Evolutionary conservation across 1,284 basidiomycete species (phyloP), one percentile per base, ranked within the genome.

Genomic region (Ceratorhiza oryzae-sativae): DNA sequence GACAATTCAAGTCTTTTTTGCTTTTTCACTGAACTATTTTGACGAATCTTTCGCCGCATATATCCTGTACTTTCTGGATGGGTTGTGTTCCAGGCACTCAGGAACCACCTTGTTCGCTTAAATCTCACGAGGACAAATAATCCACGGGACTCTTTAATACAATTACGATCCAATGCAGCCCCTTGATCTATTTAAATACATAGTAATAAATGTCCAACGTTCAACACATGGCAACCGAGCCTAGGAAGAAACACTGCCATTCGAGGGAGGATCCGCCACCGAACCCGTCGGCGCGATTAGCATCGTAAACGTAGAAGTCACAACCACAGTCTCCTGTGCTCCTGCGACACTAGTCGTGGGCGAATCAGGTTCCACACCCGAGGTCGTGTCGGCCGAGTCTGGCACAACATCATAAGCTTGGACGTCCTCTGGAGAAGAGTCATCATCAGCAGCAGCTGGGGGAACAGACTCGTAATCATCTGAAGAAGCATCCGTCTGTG

Each of bases 271-370:
- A 23, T 20, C 23, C n/a, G 49, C 9, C 3, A 23, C 12, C 1
- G 41, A 4, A 12, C 25, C 58, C 39, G 41, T 68, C 10, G 65
- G 65, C 36, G 53, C 36, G 18, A 58, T 27, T 34, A 68, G 41
- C 39, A 68, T 68, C 25, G 65, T 56, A 27, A 68, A 68, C 1
- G 65, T 56, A 6, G 65, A 68, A 41, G 65, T 58, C 4, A 68
- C 65, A 13, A 68, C 53, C 53, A 8, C 18, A 3, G 32, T 41
- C 18, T 55, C 34, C 20, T 49, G 15, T 12, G 34, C 41, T 23
- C 15, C 36, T 13, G 23, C 25, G 6, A 32, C 9, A 25, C 13
- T 30, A n/a, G 39, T 41, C 13, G 53, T 20, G 6, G 51, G 15
- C 3, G 65, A 8, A 10, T 12, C 23, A 32, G 34, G 65, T 30